Conservation (phyloP, 1,139 yeast species). For the Blastobotrys apis region DNA sequence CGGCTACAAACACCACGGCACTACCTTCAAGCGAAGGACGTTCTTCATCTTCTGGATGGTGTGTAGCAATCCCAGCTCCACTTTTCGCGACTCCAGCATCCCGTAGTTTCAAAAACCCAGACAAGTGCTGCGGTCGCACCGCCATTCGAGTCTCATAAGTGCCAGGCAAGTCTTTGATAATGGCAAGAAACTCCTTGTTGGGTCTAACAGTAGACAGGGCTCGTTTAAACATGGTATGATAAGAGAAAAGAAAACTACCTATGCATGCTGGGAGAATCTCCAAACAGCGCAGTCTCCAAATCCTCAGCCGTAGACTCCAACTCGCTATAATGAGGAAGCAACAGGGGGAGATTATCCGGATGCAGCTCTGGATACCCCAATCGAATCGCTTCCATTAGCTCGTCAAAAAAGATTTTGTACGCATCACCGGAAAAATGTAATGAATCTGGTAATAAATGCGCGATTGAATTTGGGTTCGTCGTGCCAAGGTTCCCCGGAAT, state of each 20-base stretch:
- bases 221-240: background rate
- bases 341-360: background rate
- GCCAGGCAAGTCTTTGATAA: constrained; percentile 65
- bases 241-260: background rate
- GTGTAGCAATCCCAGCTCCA: constrained; percentile 38
- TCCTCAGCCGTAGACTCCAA: background rate
- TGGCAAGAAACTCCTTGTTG: constrained; percentile 38
- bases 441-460: constrained; percentile 50
- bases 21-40: constrained; percentile 49
- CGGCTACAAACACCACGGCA: constrained; percentile 58
- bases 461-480: constrained; percentile 28
- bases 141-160: constrained; percentile 47
- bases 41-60: constrained; percentile 33
- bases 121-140: constrained; percentile 50
- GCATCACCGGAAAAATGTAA: constrained; percentile 63
- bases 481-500: constrained; percentile 16
- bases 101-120: background rate
- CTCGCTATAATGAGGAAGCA: background rate
- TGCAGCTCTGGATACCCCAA: background rate
- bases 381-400: constrained; percentile 11
- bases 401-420: constrained; percentile 47
- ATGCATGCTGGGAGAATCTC: background rate
- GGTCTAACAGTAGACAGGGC: background rate
- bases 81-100: constrained; percentile 33
- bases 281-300: background rate